These are phyloP conservation scores for Geranomyces variabilis DNA, from an alignment of 192 early-diverging fungal genomes.

Conservation along the genomic window DNA sequence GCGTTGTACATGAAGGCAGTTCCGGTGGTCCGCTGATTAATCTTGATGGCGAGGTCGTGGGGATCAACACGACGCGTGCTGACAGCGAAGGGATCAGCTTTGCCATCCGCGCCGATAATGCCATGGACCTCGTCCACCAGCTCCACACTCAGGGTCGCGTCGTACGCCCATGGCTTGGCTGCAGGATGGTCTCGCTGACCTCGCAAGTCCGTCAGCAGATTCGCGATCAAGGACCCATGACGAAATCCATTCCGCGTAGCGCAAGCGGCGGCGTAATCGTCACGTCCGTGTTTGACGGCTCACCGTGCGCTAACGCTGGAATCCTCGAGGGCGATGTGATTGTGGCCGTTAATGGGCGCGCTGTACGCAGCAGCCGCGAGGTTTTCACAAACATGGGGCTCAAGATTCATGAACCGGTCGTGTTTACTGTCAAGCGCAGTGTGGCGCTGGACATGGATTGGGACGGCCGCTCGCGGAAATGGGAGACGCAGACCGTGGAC, in stretches of 20 bases:
- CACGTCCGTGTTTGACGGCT: conserved; percentile 37
- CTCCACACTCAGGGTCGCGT: conserved; percentile 44
- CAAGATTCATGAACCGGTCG: conserved; percentile 38
- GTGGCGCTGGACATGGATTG: conserved; percentile 50
- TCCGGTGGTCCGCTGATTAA: conserved; percentile 58
- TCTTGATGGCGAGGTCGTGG: conserved; percentile 52
- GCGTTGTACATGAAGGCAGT: conserved; percentile 53
- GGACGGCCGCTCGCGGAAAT: conserved; percentile 27
- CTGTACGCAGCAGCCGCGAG: conserved; percentile 44
- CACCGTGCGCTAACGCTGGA: conserved; percentile 43
- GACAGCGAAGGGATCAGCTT: conserved; percentile 58
- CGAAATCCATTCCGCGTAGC: neutral
- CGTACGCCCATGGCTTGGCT: conserved; percentile 45
- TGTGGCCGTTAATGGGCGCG: conserved; percentile 34
- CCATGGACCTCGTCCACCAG: conserved; percentile 49
- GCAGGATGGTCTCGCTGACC: conserved; percentile 45
- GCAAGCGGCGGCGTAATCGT: conserved; percentile 40
- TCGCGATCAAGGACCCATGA: neutral
- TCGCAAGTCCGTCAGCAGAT: conserved; percentile 47
- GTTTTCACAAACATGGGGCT: conserved; percentile 42
- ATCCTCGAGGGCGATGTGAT: conserved; percentile 51
- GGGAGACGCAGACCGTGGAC: conserved; percentile 27
- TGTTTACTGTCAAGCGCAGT: conserved; percentile 38
- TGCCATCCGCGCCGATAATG: conserved; percentile 53
- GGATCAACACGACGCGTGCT: conserved; percentile 49